Evolutionary conservation across 2,329 filamentous ascomycete species (phyloP).

Genomic region (Colletotrichum sp.): DNA sequence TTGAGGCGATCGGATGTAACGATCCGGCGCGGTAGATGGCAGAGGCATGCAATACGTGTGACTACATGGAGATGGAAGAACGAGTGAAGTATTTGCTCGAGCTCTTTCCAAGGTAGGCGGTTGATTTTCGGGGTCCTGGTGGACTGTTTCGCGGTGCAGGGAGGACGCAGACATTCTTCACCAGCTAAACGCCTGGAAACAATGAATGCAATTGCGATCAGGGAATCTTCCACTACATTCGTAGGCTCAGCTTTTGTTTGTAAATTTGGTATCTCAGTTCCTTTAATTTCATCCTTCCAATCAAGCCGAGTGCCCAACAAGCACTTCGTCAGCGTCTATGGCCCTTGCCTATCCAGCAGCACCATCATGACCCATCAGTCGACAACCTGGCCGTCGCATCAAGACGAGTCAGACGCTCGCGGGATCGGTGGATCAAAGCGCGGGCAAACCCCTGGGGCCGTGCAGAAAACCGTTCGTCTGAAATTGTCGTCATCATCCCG

Average conservation of each 20-base stretch:
- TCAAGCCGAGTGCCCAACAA: not conserved
- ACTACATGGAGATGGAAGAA: not conserved
- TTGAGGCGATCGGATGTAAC: constrained; percentile 1
- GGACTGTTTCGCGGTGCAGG: not conserved
- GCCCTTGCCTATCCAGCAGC: not conserved
- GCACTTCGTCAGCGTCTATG: not conserved
- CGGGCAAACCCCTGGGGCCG: not conserved
- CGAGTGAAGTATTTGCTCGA: not conserved
- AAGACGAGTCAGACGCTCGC: not conserved
- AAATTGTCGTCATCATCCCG: not conserved
- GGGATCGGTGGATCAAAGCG: not conserved
- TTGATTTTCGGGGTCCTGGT: not conserved
- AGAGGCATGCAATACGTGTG: not conserved
- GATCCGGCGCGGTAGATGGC: not conserved
- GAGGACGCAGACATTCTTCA: not conserved
- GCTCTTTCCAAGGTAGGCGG: not conserved
- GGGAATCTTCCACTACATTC: not conserved
- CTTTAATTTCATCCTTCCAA: not conserved
- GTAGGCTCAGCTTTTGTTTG: not conserved
- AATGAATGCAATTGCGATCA: not conserved
- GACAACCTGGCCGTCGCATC: not conserved
- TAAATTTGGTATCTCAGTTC: not conserved
- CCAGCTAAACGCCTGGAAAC: not conserved
- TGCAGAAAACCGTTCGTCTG: constrained; percentile 1
- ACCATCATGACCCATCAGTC: not conserved